These are phyloP conservation scores for Sungouiella blattae DNA, from an alignment of 805 yeast genomes.

Conservation along the genomic window DNA sequence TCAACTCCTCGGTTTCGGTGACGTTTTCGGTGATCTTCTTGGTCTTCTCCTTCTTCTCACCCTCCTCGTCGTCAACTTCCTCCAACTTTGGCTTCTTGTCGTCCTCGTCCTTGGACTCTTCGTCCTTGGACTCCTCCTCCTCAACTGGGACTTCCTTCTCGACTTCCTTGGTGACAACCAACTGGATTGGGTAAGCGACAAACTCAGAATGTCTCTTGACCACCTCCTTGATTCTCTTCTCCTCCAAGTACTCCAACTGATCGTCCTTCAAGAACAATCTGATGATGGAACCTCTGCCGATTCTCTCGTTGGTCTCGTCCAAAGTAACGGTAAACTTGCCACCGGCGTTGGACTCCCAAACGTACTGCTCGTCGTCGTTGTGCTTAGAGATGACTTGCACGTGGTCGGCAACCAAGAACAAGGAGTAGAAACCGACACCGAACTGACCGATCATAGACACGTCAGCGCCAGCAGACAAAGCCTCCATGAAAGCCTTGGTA, in stretches of 20 bases:
- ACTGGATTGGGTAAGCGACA: conserved; percentile 98
- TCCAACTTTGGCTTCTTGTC: conserved; percentile 71
- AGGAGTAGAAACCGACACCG: conserved; percentile 99
- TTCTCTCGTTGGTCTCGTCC: conserved; percentile 81
- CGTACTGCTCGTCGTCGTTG: conserved; percentile 98
- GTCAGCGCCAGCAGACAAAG: conserved; percentile 98
- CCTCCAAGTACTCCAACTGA: conserved; percentile 98
- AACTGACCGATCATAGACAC: conserved; percentile 99
- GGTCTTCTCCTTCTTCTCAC: conserved; percentile 65
- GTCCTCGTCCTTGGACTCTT: conserved; percentile 55
- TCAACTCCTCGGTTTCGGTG: conserved; percentile 95
- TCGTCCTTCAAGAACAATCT: conserved; percentile 98
- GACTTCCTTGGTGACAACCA: conserved; percentile 96
- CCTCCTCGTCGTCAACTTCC: conserved; percentile 63
- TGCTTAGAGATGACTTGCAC: conserved; percentile 98
- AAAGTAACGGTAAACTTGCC: conserved; percentile 96
- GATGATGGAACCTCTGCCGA: conserved; percentile 92
- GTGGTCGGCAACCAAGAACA: conserved; percentile 97
- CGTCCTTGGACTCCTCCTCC: conserved; percentile 48
- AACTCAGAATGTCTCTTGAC: conserved; percentile 99
- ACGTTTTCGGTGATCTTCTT: conserved; percentile 91
- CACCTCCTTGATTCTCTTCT: conserved; percentile 98
- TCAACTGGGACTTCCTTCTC: conserved; percentile 94
- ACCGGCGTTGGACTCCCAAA: conserved; percentile 99
- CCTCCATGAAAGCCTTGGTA: conserved; percentile 99